Conservation (phyloP, 257 asterid genomes). For the Solanum boliviense region DNA sequence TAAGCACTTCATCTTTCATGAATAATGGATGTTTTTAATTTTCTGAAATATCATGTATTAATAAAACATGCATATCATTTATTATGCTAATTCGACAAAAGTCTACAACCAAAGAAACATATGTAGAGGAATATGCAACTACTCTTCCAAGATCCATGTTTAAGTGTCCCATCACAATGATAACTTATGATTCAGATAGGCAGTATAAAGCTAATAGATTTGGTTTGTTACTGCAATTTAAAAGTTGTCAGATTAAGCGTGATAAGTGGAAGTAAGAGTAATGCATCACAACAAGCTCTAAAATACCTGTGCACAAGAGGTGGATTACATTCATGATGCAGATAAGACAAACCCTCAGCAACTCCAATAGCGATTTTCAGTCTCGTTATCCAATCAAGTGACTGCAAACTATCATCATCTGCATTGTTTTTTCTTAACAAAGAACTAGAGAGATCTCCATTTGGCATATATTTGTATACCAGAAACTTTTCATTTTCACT, state of each 20-base stretch:
- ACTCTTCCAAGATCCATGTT: background rate
- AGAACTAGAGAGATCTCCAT: constrained; percentile 69
- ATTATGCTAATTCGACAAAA: background rate
- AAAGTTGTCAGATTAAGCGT: background rate
- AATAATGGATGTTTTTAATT: background rate
- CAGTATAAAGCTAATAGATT: background rate
- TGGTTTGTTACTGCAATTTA: background rate
- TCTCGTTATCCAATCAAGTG: constrained; percentile 95
- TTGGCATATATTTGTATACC: constrained; percentile 74
- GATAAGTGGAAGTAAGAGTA: background rate
- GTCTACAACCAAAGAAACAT: background rate
- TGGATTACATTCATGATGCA: constrained; percentile 82
- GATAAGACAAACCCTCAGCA: constrained; percentile 73
- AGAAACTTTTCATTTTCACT: constrained; percentile 73
- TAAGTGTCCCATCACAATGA: background rate
- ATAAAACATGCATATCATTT: background rate
- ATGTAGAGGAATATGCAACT: background rate
- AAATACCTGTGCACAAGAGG: constrained; percentile 90
- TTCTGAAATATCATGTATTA: background rate
- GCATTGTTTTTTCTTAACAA: constrained; percentile 56
- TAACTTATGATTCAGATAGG: background rate
- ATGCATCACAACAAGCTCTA: background rate
- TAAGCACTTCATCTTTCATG: background rate
- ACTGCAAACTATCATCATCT: constrained; percentile 48
- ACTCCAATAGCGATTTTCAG: constrained; percentile 86